Percentiles rank a stretch among this genome's conserved stretches.
Evolutionary conservation across 2,329 filamentous ascomycete genomes (phyloP).

Genomic region (Botrytis pseudocinerea): DNA sequence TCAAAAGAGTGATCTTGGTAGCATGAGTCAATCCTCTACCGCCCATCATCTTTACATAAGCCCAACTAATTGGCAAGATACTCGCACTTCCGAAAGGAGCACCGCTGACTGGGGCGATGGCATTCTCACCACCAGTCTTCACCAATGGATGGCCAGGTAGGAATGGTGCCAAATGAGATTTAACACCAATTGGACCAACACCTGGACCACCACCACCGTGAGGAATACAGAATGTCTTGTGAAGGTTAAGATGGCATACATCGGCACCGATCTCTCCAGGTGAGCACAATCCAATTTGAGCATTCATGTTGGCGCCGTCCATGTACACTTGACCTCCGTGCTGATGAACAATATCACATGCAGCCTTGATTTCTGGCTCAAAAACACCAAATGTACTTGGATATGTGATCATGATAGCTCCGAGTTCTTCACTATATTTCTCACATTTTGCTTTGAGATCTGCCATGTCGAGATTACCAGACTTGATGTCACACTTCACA

Average conservation of each 20-base stretch:
- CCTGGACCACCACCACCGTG: constrained; percentile 93
- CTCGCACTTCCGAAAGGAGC: constrained; percentile 85
- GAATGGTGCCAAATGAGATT: constrained; percentile 73
- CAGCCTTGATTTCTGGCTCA: constrained; percentile 83
- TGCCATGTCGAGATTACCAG: constrained; percentile 83
- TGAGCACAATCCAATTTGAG: constrained; percentile 92
- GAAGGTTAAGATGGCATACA: constrained; percentile 94
- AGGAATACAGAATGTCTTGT: constrained; percentile 99
- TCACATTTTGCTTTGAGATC: constrained; percentile 88
- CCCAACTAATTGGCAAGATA: constrained; percentile 92
- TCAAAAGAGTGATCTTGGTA: constrained; percentile 89
- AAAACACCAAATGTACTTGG: constrained; percentile 95
- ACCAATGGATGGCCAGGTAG: constrained; percentile 68
- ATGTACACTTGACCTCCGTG: constrained; percentile 95
- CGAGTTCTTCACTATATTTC: constrained; percentile 81
- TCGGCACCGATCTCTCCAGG: constrained; percentile 94
- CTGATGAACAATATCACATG: constrained; percentile 80
- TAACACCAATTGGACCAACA: constrained; percentile 91
- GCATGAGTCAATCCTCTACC: constrained; percentile 79
- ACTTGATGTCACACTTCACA: constrained; percentile 84
- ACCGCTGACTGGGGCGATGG: constrained; percentile 73
- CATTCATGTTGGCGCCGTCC: constrained; percentile 99
- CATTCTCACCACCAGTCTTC: constrained; percentile 55
- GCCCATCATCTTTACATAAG: constrained; percentile 94
- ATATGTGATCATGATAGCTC: constrained; percentile 96